Evolutionary conservation across 2,329 filamentous ascomycete species (phyloP), one percentile per base, ranked within the genome.

Genomic region (Aureobasidium melanogenum): DNA sequence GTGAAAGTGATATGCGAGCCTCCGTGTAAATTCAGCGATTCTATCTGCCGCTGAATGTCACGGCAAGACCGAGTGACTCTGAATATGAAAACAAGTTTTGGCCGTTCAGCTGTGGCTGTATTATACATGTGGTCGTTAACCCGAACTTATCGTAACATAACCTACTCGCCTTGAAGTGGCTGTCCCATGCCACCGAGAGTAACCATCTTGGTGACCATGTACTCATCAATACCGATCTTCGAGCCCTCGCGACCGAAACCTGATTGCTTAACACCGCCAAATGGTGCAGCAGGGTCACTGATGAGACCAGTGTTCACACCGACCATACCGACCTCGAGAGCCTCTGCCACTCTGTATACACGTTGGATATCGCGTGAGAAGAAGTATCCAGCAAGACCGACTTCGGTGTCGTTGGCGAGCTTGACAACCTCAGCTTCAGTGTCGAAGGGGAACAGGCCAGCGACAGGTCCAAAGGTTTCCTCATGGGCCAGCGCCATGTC

Each of bases 391-490:
- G 93, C 94, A 38, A 99, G 81, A 1, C 94, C 94, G 39, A 97
- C 92, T 57, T 93, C 86, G 1, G 89, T 80, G 44, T 78, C 75
- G 74, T 99, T 99, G 4, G 94, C 93, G 66, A 93, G 76, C 64
- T 83, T 80, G 32, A 97, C 85, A 5, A 96, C 94, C 69, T 97
- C 92, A 58, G 88, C 86, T 76, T 97, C 94, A 0, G 87, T 91
- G 50, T 89, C 83, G 71, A 97, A 99, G 52, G 86, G 82, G 79
- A 97, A 97, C 15, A 97, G 76, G 0, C 89, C 93, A 0, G 92
- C 93, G 0, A 97, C 88, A 2, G 94, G 94, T 0, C 94, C 94
- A 72, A 99, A 99, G 0, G 93, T 99, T 79, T 99, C 94, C 75
- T 97, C 93, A 1, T 79, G 79, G 5, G 89, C 87, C 67, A 97